phyloP scores from a whole-genome alignment of 495 filamentous ascomycete genomes.

The Clavariopsis aquatica region DNA sequence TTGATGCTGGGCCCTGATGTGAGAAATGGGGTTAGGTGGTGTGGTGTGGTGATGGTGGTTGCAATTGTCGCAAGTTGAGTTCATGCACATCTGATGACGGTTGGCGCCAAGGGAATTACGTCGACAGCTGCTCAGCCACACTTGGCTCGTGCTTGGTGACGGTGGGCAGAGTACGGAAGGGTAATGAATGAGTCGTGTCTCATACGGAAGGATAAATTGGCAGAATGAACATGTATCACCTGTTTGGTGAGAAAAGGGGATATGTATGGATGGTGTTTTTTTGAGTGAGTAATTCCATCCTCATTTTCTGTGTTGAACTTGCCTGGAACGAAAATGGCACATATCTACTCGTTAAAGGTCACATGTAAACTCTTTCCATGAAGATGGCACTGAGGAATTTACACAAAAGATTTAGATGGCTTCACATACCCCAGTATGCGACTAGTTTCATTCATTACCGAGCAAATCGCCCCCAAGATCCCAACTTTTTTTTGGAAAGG shows the following conservation, averaged over 20 bases:
- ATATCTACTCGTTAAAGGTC: too few relatives aligned
- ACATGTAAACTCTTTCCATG: too few relatives aligned
- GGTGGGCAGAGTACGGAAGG: not conserved
- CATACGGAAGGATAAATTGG: too few relatives aligned
- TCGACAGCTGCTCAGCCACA: slow-evolving; percentile 24
- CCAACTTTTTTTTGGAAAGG: slow-evolving; percentile 28
- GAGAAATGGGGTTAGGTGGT: not conserved
- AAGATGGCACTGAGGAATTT: too few relatives aligned
- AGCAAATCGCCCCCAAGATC: not conserved
- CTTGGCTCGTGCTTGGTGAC: slow-evolving; percentile 16
- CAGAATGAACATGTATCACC: too few relatives aligned
- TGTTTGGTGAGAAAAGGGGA: not conserved
- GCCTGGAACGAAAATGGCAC: too few relatives aligned
- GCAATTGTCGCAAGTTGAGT: not conserved
- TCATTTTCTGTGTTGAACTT: too few relatives aligned
- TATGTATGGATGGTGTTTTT: too few relatives aligned
- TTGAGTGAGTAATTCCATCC: too few relatives aligned
- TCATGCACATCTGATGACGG: not conserved
- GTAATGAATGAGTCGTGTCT: too few relatives aligned
- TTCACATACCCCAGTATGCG: not conserved
- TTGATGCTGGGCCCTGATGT: too few relatives aligned
- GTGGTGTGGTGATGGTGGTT: slow-evolving; percentile 1
- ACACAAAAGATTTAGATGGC: too few relatives aligned
- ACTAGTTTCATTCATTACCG: slow-evolving; percentile 2
- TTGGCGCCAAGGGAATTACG: slow-evolving; percentile 4